These are phyloP conservation scores for Solanum okadae DNA, from an alignment of 257 asterid genomes.

Conservation along the genomic window DNA sequence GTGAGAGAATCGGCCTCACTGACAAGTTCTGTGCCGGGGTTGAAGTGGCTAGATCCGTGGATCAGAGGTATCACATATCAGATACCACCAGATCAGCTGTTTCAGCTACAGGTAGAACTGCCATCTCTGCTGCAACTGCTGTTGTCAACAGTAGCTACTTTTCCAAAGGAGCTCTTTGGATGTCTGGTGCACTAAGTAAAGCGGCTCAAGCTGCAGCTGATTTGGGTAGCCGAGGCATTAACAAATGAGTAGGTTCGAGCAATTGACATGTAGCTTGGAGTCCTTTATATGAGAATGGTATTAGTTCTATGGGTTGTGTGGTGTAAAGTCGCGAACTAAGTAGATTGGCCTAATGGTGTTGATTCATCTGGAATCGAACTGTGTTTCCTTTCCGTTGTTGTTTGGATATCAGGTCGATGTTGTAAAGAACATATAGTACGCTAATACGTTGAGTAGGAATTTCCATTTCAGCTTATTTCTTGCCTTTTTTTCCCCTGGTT, in stretches of 20 bases:
- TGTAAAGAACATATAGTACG: neutral
- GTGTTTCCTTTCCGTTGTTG: neutral
- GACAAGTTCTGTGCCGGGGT: slow-evolving; percentile 75
- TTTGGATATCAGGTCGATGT: neutral
- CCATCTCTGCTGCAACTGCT: slow-evolving; percentile 67
- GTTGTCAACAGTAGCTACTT: slow-evolving; percentile 72
- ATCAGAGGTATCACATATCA: slow-evolving; percentile 51
- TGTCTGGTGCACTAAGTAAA: slow-evolving; percentile 62
- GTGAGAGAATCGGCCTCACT: slow-evolving; percentile 69
- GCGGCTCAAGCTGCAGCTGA: slow-evolving; percentile 82
- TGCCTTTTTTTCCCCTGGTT: neutral
- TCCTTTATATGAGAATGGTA: neutral
- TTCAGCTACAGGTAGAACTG: slow-evolving; percentile 77
- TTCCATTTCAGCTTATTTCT: neutral
- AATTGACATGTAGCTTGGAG: neutral
- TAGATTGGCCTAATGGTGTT: neutral
- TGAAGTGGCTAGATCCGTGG: slow-evolving; percentile 56
- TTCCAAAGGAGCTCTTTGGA: slow-evolving; percentile 80
- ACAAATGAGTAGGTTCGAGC: slow-evolving; percentile 15
- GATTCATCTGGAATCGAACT: neutral
- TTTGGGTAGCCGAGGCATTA: slow-evolving; percentile 46
- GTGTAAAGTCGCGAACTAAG: neutral
- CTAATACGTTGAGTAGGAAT: neutral
- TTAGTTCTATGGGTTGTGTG: neutral
- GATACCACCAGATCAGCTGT: slow-evolving; percentile 67